Percentiles rank a stretch among this genome's conserved stretches.
Conservation (phyloP, 2,329 filamentous ascomycete species). For the Beauveria rudraprayagi region DNA sequence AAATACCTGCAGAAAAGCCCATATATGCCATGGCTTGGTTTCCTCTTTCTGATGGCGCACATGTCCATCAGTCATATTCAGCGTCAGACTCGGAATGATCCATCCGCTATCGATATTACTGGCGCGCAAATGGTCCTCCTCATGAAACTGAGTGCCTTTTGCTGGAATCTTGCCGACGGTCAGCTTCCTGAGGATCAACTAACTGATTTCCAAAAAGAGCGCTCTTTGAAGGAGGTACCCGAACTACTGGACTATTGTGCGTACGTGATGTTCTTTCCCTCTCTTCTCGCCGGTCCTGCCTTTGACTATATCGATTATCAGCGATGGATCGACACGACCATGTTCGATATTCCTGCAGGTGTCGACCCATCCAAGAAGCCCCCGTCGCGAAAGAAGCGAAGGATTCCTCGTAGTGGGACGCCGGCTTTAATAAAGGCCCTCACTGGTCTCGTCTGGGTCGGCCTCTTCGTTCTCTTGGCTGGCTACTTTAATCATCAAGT, state of each 20-base stretch:
- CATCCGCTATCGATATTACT: slow-evolving; percentile 73
- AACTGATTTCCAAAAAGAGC: slow-evolving; percentile 79
- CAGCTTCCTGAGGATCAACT: slow-evolving; percentile 69
- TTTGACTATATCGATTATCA: slow-evolving; percentile 94
- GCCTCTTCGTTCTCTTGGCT: slow-evolving; percentile 66
- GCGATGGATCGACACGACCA: slow-evolving; percentile 84
- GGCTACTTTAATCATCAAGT: slow-evolving; percentile 56
- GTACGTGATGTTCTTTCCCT: slow-evolving; percentile 93
- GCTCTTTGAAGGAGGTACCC: slow-evolving; percentile 68
- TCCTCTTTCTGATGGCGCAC: slow-evolving; percentile 90
- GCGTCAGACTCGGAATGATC: slow-evolving; percentile 63
- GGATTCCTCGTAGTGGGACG: slow-evolving; percentile 82
- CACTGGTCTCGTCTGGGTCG: slow-evolving; percentile 70
- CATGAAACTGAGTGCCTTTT: slow-evolving; percentile 95
- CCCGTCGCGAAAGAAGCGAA: slow-evolving; percentile 79
- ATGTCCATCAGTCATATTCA: slow-evolving; percentile 85
- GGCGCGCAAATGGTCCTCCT: slow-evolving; percentile 96
- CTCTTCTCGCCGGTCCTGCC: slow-evolving; percentile 78
- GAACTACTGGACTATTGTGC: slow-evolving; percentile 71
- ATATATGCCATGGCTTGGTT: slow-evolving; percentile 96
- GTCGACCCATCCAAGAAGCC: slow-evolving; percentile 81
- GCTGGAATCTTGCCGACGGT: slow-evolving; percentile 96
- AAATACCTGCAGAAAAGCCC: slow-evolving; percentile 69
- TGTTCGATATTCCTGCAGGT: slow-evolving; percentile 80
- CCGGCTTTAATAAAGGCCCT: slow-evolving; percentile 73